phyloP scores from a whole-genome alignment of 306 rosid species.

The Malus sieversii region DNA sequence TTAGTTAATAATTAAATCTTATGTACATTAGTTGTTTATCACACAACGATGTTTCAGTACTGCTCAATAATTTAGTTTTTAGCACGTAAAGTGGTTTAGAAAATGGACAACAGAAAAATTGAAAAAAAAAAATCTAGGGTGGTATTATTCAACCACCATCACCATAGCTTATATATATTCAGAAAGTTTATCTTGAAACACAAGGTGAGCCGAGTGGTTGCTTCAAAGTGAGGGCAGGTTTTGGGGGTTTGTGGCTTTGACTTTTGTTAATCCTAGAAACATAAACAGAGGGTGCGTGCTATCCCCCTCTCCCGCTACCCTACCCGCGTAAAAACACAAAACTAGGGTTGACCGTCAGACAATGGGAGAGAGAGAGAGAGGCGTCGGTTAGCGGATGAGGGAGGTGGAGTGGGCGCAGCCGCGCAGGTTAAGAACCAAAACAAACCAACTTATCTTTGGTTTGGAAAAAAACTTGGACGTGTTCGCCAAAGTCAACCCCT shows the following conservation, averaged over 20 bases:
- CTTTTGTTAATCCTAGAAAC: slow-evolving; percentile 31
- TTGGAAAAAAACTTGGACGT: background rate
- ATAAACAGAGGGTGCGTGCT: slow-evolving; percentile 7
- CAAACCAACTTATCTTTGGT: background rate
- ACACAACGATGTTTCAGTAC: too few species aligned
- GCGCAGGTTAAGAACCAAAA: slow-evolving; percentile 1
- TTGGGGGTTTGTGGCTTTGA: slow-evolving; percentile 56
- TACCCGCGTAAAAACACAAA: slow-evolving; percentile 5
- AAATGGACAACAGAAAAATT: background rate
- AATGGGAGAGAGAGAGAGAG: slow-evolving; percentile 30
- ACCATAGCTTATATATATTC: background rate
- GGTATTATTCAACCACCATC: slow-evolving; percentile 13
- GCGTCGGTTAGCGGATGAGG: slow-evolving; percentile 29
- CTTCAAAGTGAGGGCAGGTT: slow-evolving; percentile 54
- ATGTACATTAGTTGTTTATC: too few species aligned
- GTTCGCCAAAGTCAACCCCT: slow-evolving; percentile 35
- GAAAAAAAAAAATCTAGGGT: background rate
- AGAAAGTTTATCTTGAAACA: slow-evolving; percentile 9
- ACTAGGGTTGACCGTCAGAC: slow-evolving; percentile 44
- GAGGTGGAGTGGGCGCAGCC: slow-evolving; percentile 11
- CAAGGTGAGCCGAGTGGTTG: slow-evolving; percentile 26
- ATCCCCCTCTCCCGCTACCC: background rate
- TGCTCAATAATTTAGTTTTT: too few species aligned
- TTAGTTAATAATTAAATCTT: too few species aligned
- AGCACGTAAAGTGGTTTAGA: background rate